Evolutionary conservation across 805 yeast genomes (phyloP).

Genomic region (Candida adriatica): DNA sequence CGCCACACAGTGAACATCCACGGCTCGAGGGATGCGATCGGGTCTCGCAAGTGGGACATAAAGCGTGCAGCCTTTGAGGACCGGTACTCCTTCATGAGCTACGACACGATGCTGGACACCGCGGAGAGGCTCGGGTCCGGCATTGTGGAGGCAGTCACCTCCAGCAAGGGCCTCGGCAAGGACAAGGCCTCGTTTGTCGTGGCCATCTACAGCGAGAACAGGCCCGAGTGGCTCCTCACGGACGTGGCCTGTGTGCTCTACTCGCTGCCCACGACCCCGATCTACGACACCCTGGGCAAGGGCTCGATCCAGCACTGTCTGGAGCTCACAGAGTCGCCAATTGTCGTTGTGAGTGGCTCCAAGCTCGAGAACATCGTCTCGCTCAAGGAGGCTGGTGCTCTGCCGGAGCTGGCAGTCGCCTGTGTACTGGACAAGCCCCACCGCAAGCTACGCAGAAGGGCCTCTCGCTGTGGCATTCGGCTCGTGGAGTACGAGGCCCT

Average conservation of each 20-base stretch:
- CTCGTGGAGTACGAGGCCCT: conserved; percentile 34
- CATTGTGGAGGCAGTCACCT: conserved; percentile 26
- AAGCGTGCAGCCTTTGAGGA: conserved; percentile 32
- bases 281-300: conserved; percentile 52
- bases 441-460: conserved; percentile 25
- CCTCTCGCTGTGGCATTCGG: conserved; percentile 17
- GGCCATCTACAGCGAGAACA: conserved; percentile 47
- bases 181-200: conserved; percentile 22
- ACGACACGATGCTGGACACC: conserved; percentile 31
- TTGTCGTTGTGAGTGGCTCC: conserved; percentile 39
- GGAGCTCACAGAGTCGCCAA: conserved; percentile 55
- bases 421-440: conserved; percentile 40
- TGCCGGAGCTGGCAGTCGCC: conserved; percentile 34
- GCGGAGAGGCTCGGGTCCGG: conserved; percentile 50
- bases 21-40: conserved; percentile 29
- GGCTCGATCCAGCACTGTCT: conserved; percentile 57
- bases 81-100: conserved; percentile 35
- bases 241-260: conserved; percentile 39
- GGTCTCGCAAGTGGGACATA: conserved; percentile 24
- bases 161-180: conserved; percentile 6
- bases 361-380: conserved; percentile 36
- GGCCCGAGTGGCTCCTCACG: conserved; percentile 66
- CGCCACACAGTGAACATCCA: conserved; percentile 13
- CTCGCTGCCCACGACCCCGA: conserved; percentile 37
- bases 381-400: conserved; percentile 15